A percentile compares a stretch with the other conserved stretches of the same genome.
phyloP scores from a whole-genome alignment of 768 basidiomycete genomes.

The Mrakia hoshinonis region DNA sequence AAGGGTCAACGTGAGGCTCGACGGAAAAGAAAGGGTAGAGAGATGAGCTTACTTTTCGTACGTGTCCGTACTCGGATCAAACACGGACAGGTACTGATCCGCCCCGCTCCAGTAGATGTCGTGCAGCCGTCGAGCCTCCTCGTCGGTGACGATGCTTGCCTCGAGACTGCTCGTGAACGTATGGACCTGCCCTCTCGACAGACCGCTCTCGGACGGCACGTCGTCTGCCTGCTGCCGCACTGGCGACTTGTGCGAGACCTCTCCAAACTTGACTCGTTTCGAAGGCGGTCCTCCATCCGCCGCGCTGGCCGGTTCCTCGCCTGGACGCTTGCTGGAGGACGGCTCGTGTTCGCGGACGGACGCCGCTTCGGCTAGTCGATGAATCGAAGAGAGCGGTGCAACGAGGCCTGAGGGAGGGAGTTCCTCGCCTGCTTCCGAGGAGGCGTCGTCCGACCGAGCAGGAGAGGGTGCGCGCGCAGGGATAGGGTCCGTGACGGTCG shows the following conservation, averaged over 20 bases:
- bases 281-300: not conserved
- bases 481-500: not conserved
- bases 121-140: not conserved
- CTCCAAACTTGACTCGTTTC: slow-evolving; percentile 14
- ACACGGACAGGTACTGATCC: slow-evolving; percentile 15
- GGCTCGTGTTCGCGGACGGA: not conserved
- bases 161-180: not conserved
- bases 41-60: not conserved
- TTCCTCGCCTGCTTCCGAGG: not conserved
- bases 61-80: not conserved
- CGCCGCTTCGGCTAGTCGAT: not conserved
- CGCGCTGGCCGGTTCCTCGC: not conserved
- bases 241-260: not conserved
- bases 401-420: slow-evolving; percentile 5
- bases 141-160: slow-evolving; percentile 7
- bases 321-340: not conserved
- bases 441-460: slow-evolving; percentile 1
- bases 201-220: not conserved
- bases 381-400: slow-evolving; percentile 16
- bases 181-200: not conserved
- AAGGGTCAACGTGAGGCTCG: not conserved
- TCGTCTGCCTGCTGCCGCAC: not conserved
- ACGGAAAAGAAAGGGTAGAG: not conserved
- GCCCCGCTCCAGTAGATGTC: slow-evolving; percentile 2
- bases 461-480: not conserved